Percentiles rank a stretch among this genome's conserved stretches.
phyloP scores from a whole-genome alignment of 2,329 filamentous ascomycete genomes.

The Hypoxylon sp. region DNA sequence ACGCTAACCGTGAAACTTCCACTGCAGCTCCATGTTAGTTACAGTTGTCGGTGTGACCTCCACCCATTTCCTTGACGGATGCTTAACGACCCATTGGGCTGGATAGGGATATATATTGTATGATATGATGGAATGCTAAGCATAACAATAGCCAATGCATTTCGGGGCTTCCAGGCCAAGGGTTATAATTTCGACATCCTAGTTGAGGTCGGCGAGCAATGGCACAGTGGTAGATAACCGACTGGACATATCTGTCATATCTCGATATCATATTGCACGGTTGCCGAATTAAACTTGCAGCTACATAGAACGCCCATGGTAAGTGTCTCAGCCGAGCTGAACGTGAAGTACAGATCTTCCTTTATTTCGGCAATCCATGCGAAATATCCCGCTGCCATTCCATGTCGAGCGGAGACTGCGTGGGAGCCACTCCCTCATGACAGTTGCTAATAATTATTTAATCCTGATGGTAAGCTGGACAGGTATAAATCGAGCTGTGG shows the following conservation, averaged over 20 bases:
- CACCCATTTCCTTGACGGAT: background rate
- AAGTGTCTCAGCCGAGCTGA: conserved; percentile 39
- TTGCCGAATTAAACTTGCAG: conserved; percentile 17
- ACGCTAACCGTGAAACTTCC: conserved; percentile 6
- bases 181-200: conserved; percentile 31
- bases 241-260: conserved; percentile 20
- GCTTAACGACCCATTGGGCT: conserved; percentile 9
- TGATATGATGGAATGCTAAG: conserved; percentile 28
- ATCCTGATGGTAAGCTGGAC: background rate
- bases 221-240: conserved; percentile 20
- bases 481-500: conserved; percentile 24
- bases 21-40: background rate
- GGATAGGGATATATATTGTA: conserved; percentile 19
- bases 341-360: conserved; percentile 15
- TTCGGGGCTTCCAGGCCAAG: conserved; percentile 8
- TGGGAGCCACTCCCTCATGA: conserved; percentile 3
- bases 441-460: conserved; percentile 11
- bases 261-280: conserved; percentile 31
- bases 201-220: conserved; percentile 28
- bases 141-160: conserved; percentile 9
- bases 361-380: conserved; percentile 8
- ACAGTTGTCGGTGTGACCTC: background rate
- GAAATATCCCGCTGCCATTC: background rate
- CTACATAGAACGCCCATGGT: conserved; percentile 14
- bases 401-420: conserved; percentile 6